phyloP scores from a whole-genome alignment of 352 stramenopile genomes.

The Globisporangium canariense region DNA sequence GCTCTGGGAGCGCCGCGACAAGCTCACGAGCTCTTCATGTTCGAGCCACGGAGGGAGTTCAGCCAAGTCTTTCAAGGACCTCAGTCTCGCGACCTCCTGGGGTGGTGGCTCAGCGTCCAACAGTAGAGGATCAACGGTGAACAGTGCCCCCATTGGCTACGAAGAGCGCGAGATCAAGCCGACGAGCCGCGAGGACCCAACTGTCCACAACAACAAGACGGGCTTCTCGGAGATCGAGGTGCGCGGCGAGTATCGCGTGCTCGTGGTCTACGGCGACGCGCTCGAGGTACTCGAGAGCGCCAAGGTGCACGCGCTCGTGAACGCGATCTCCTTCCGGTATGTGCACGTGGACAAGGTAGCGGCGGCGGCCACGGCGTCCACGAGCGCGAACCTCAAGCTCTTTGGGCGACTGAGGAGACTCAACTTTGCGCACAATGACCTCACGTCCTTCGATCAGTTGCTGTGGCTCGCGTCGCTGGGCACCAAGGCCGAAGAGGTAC shows the following conservation, averaged over 20 bases:
- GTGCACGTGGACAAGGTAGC: constrained; percentile 44
- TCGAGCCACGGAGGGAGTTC: background rate
- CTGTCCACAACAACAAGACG: constrained; percentile 43
- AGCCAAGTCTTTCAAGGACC: constrained; percentile 1
- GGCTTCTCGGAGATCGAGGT: constrained; percentile 77
- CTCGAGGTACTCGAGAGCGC: constrained; percentile 56
- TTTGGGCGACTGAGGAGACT: constrained; percentile 54
- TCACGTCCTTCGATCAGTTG: constrained; percentile 61
- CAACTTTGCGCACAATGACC: constrained; percentile 67
- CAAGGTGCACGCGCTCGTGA: constrained; percentile 50
- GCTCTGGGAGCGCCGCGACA: constrained; percentile 35
- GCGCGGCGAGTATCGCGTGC: constrained; percentile 56
- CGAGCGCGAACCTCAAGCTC: constrained; percentile 48
- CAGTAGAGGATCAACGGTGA: constrained; percentile 10
- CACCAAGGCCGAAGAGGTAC: constrained; percentile 63
- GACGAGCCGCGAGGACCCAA: constrained; percentile 43
- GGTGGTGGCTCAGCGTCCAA: background rate
- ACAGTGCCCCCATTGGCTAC: constrained; percentile 4
- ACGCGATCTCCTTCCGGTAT: constrained; percentile 67
- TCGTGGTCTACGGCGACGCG: constrained; percentile 66
- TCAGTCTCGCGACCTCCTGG: constrained; percentile 9
- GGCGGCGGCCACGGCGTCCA: constrained; percentile 25
- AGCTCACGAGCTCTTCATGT: background rate
- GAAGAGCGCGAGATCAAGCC: constrained; percentile 41
- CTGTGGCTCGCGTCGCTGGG: constrained; percentile 50